A percentile compares a stretch with the other conserved stretches of the same genome.
phyloP scores from a whole-genome alignment of 2,329 filamentous ascomycete species.

The Geosmithia morbida region DNA sequence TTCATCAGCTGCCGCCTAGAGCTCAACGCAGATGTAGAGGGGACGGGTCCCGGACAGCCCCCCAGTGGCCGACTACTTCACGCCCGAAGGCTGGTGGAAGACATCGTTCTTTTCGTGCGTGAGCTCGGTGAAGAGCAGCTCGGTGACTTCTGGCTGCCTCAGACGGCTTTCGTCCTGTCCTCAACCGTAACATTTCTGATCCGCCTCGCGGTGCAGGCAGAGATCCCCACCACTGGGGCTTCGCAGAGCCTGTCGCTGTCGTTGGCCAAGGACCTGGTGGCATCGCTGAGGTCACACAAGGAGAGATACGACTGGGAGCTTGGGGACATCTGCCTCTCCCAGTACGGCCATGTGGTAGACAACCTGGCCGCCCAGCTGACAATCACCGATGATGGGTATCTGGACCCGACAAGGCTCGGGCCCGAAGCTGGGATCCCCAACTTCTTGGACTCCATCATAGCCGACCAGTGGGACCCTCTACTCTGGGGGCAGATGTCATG shows the following conservation, averaged over 20 bases:
- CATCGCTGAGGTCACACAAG: constrained; percentile 21
- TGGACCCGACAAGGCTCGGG: neutral
- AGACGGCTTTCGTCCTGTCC: constrained; percentile 30
- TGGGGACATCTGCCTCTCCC: constrained; percentile 31
- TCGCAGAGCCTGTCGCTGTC: constrained; percentile 21
- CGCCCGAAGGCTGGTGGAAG: constrained; percentile 28
- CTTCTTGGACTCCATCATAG: constrained; percentile 12
- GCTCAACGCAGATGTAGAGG: constrained; percentile 21
- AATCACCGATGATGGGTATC: constrained; percentile 6
- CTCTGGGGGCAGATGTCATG: constrained; percentile 18
- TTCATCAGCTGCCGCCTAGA: constrained; percentile 31
- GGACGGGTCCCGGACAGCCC: constrained; percentile 7
- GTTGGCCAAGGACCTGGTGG: constrained; percentile 26
- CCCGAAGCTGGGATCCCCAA: constrained; percentile 2
- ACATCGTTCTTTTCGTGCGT: constrained; percentile 31
- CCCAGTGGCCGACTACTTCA: constrained; percentile 19
- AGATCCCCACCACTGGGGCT: constrained; percentile 17
- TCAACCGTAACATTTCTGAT: constrained; percentile 34
- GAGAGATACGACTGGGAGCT: constrained; percentile 30
- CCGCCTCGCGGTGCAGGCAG: constrained; percentile 29
- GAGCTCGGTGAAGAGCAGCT: constrained; percentile 27
- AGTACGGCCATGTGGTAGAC: constrained; percentile 31
- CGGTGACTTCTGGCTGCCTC: constrained; percentile 33
- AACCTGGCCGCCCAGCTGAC: constrained; percentile 19
- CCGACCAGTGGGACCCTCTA: constrained; percentile 17